phyloP scores from a whole-genome alignment of 108 stramenopile species.

The Seminavis robusta region DNA sequence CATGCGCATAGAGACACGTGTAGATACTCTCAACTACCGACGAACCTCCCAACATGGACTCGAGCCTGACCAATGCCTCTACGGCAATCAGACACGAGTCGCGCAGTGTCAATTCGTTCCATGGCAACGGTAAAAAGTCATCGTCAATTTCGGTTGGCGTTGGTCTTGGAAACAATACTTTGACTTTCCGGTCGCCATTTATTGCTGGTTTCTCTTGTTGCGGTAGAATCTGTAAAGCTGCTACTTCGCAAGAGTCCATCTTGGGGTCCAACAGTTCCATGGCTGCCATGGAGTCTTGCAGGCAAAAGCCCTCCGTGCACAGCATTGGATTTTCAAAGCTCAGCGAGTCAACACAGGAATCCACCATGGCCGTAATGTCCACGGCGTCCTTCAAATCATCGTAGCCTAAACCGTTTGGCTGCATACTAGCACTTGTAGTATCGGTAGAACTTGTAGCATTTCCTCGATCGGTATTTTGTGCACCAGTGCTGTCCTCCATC shows the following conservation, averaged over 20 bases:
- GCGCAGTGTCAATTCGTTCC: conserved; percentile 54
- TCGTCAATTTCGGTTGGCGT: conserved; percentile 36
- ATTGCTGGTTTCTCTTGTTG: neutral
- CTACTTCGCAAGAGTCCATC: conserved; percentile 89
- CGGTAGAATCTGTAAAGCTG: conserved; percentile 19
- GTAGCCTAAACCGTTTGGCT: too few species aligned
- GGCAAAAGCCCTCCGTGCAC: conserved; percentile 52
- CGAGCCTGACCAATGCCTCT: conserved; percentile 44
- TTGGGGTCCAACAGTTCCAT: conserved; percentile 85
- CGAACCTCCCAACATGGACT: conserved; percentile 62
- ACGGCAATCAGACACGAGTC: conserved; percentile 27
- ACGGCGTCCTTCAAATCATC: too few species aligned
- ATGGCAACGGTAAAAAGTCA: conserved; percentile 39
- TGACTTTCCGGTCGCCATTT: conserved; percentile 2
- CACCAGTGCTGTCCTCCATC: too few species aligned
- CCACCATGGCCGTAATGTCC: conserved; percentile 44
- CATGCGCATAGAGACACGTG: conserved; percentile 81
- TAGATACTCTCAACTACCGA: conserved; percentile 84
- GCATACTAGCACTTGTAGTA: too few species aligned
- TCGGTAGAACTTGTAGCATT: too few species aligned
- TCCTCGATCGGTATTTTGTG: too few species aligned
- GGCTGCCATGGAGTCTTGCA: conserved; percentile 92
- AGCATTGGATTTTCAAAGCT: conserved; percentile 48
- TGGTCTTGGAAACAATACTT: conserved; percentile 40
- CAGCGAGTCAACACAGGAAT: conserved; percentile 43